Evolutionary conservation across 2,329 filamentous ascomycete species (phyloP), one percentile per base, ranked within the genome.

Genomic region (Arthrobotrys megalospora): DNA sequence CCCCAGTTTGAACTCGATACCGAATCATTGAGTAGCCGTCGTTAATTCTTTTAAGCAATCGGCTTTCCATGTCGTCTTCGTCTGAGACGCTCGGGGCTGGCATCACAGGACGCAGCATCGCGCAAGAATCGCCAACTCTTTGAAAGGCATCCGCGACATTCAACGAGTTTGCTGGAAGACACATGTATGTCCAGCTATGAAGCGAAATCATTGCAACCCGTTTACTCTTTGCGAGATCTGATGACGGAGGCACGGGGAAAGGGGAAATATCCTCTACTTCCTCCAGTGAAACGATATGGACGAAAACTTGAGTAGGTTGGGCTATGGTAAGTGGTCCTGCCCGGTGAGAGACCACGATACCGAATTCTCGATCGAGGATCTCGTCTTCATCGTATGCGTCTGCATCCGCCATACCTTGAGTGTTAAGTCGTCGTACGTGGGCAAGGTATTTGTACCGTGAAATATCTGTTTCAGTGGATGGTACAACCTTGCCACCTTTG

Each of bases 381-480:
- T 77, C 76, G 36, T 53, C 84, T 0, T 80, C 76, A 7, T 85
- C 84, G 6, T 85, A 82, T 8, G 81, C 80, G 3, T 83, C 85
- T 0, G 83, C 84, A 0, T 83, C 69, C 0, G 85, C 83, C 81
- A 86, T 85, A 0, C 85, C 85, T 0, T 73, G 63, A 0, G 82
- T 83, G 63, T 86, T 85, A 73, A 87, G 83, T 10, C 84, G 82
- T 0, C 85, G 83, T 0, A 85, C 84, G 64, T 87, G 86, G 0
- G 86, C 80, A 4, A 86, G 80, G 43, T 81, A 85, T 32, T 48
- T 47, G 14, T 70, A 60, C 19, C 78, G 80, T 0, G 63, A 76
- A 1, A 81, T 81, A 64, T 83, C 71, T 12, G 80, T 80, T 52
- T n/a, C 28, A 38, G 21, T 53, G n/a, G 60, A 34, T 58, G 58